Evolutionary conservation across 495 filamentous ascomycete species (phyloP), one percentile per base, ranked within the genome.

Genomic region (Talaromyces ruber): DNA sequence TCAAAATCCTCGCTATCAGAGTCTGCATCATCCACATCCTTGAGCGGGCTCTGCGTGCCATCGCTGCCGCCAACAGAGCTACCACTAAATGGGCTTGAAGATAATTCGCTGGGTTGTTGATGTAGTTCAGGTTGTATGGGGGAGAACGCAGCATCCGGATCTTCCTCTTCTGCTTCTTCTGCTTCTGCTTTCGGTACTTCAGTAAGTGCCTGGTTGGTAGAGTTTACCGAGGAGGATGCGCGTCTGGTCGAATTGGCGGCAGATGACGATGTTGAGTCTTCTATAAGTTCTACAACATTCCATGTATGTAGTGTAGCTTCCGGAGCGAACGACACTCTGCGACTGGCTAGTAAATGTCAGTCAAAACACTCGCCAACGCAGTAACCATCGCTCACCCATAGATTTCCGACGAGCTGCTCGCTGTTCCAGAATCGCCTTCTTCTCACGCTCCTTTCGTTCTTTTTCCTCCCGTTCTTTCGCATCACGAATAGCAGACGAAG

Each of bases 251-350:
- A 83, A 59, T 86, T 87, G 0, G 90, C 84, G 8, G 91, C 82
- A 32, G 90, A 92, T 4, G 92, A 95, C 14, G 88, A 90, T 0
- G 91, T 95, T 32, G 89, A 90, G 68, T 96, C 92, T 63, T 91
- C 90, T 63, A 86, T 83, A 60, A 93, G 88, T 66, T 98, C 93
- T 3, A 96, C 84, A 58, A 97, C 93, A 69, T 97, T 92, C 85
- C 96, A 99, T 3, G 94, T 99, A 70, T 99, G 94, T 32, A 99
- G 77, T 8, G 94, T 99, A 14, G 94, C 94, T 73, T 99, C 94
- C 1, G 94, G 94, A 5, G 94, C 94, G 70, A 99, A 99, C 0
- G 93, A 97, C 43, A 99, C 94, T 62, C 94, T 86, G 67, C 95
- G 89, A 73, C 94, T 93, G 32, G 90, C 92, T 81, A 61, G 58